Percentiles rank a stretch among this genome's conserved stretches.
Conservation (phyloP, 1,284 basidiomycete species). For the Hypsizygus ulmarius region DNA sequence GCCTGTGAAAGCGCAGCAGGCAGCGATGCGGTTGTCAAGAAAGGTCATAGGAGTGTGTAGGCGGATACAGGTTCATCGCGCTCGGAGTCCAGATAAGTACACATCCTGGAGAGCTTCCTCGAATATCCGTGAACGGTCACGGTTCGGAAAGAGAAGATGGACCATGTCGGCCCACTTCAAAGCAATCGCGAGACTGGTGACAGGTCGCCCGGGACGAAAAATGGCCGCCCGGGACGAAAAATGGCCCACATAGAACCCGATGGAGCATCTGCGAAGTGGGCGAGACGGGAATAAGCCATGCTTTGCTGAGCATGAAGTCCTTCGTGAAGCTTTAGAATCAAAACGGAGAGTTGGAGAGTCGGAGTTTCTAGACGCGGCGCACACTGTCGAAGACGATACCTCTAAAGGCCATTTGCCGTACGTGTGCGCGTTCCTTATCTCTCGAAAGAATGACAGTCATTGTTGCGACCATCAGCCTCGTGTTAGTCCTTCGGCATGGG, state of each 20-base stretch:
- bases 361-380: no score
- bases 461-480: no score
- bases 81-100: constrained; percentile 8
- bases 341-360: no score
- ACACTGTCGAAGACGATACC: no score
- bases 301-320: constrained; percentile 6
- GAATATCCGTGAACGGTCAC: constrained; percentile 14
- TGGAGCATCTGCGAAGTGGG: constrained; percentile 11
- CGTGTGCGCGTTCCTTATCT: no score
- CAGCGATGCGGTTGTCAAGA: constrained; percentile 1
- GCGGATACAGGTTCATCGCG: background rate
- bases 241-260: constrained; percentile 7
- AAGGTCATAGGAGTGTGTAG: constrained; percentile 4
- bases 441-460: no score
- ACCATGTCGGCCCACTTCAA: constrained; percentile 9
- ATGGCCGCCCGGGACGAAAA: constrained; percentile 4
- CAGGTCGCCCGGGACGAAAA: constrained; percentile 7
- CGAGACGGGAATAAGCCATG: constrained; percentile 10
- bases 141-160: constrained; percentile 3
- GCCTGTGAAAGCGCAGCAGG: background rate
- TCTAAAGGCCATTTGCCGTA: no score
- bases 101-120: constrained; percentile 4
- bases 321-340: constrained; percentile 6
- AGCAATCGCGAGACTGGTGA: constrained; percentile 8
- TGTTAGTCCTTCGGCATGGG: no score